Base-by-base conservation (phyloP, 768 basidiomycete genomes). In the Piloderma croceum region DNA sequence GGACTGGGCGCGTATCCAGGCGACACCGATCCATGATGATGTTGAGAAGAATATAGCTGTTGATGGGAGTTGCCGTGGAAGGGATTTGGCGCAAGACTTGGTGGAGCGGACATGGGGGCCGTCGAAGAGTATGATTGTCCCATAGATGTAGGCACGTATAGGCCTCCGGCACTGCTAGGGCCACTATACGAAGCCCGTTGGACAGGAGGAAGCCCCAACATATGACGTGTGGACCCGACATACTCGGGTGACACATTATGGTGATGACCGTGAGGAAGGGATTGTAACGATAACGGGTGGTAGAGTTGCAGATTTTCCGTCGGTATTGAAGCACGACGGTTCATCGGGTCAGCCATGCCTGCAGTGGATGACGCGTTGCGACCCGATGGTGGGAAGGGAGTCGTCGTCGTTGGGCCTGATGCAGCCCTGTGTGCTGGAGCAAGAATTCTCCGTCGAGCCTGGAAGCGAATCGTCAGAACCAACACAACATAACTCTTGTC, bases 371-470 rank as follows among this genome's bases (percentile, higher is more conserved):
- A 48, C 13, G 53, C 50, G 12, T 56, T 58, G 10, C 27, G 27
- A 15, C 9, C 27, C 10, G 10, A 9, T 9, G 27, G 27, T 29
- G 27, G 27, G 27, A 9, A 88, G 13, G 87, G 85, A 1, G 78
- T 74, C 5, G 83, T 85, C 0, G 86, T 88, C 3, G 85, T 86
- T 2, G 87, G 85, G 3, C 81, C 81, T 7, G 79, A 76, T 1
- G 83, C 77, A 10, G 83, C 77, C 47, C 82, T 78, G 44, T 86
- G 83, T 0, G 84, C 86, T 19, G 86, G 86, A 7, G 87, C 86
- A 43, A 90, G 76, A 56, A 89, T 89, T 49, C 86, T 79, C 45
- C 86, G 77, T 18, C 86, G 76, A 48, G 86, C 86, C 86, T 89
- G 56, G 24, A 21, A 54, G 41, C 29, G 39, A 27, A 33, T 38